Evolutionary conservation across 371 early-diverging fungal genomes (phyloP).

Genomic region (Mycotypha africana): DNA sequence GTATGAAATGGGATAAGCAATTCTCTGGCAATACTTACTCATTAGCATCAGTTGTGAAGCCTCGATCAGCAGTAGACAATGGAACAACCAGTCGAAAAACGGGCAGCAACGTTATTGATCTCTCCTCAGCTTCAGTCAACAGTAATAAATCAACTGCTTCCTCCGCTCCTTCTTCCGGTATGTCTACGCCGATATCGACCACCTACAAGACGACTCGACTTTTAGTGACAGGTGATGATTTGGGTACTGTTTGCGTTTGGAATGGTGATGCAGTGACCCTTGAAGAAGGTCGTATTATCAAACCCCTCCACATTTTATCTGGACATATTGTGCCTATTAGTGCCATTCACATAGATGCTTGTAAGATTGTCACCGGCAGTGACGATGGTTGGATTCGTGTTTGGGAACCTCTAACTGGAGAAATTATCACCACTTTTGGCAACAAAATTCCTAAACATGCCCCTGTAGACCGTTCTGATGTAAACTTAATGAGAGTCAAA

Average conservation of each 20-base stretch:
- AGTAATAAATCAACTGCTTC: no score
- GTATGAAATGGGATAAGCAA: slow-evolving; percentile 36
- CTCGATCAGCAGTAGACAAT: no score
- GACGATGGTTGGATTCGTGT: slow-evolving; percentile 46
- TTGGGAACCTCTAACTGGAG: slow-evolving; percentile 45
- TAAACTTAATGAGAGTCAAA: slow-evolving; percentile 34
- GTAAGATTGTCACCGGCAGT: slow-evolving; percentile 43
- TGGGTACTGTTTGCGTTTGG: slow-evolving; percentile 42
- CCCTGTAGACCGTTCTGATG: slow-evolving; percentile 32
- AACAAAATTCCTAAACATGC: slow-evolving; percentile 35
- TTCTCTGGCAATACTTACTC: not conserved
- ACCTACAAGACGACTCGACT: slow-evolving; percentile 20
- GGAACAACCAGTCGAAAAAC: not conserved
- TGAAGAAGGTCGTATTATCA: slow-evolving; percentile 7
- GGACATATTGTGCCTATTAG: slow-evolving; percentile 37
- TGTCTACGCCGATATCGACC: not conserved
- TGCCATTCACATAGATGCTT: slow-evolving; percentile 34
- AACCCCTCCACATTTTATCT: slow-evolving; percentile 18
- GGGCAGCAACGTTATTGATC: slow-evolving; percentile 1
- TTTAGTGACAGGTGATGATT: slow-evolving; percentile 45
- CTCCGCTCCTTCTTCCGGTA: not conserved
- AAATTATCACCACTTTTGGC: slow-evolving; percentile 10
- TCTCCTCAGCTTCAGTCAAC: no score
- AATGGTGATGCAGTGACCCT: slow-evolving; percentile 17
- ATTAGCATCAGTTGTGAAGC: slow-evolving; percentile 18